Base-by-base conservation (phyloP, 306 rosid species). In the Spatholobus suberectus region DNA sequence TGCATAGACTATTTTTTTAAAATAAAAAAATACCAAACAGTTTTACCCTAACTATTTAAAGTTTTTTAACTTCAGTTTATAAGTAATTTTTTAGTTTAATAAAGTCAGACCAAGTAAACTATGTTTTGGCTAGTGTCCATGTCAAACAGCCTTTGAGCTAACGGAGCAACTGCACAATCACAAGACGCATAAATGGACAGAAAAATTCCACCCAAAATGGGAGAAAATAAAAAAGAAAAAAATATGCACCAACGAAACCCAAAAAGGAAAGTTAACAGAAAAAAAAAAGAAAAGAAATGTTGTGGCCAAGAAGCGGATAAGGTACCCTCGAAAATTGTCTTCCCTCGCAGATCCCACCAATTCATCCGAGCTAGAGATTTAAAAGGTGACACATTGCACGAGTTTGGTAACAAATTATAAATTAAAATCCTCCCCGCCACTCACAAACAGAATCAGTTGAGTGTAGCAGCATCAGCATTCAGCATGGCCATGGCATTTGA, bases 281-380 rank as follows among this genome's bases (percentile, higher is more conserved):
- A 13, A 9, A 44, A 65, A 34, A n/a, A 8, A 17, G 5, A 44
- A 38, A 49, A 18, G 24, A 55, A 55, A 82, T 72, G 71, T 13
- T 59, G 86, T 77, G 86, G 89, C 21, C 78, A 73, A 18, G 81
- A 86, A 77, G 27, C 24, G 20, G 89, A 86, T 86, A 86, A 86
- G 83, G 78, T 41, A 6, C 14, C 34, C 44, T 69, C 27, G 70
- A 51, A 81, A 81, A 32, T 58, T 71, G 18, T 47, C 17, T 61
- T 47, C 17, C 24, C 41, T 59, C 20, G 29, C 58, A 52, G 37
- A 58, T 76, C 20, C 55, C 38, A 57, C 49, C 49, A 44, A 55
- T 18, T 26, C 70, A 77, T 18, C 51, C 5, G 26, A 14, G 49
- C 61, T 38, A 23, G 59, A 79, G 68, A 78, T 79, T 59, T 24